Evolutionary conservation across 2,329 filamentous ascomycete genomes (phyloP).

Genomic region (Aphanocladium album): DNA sequence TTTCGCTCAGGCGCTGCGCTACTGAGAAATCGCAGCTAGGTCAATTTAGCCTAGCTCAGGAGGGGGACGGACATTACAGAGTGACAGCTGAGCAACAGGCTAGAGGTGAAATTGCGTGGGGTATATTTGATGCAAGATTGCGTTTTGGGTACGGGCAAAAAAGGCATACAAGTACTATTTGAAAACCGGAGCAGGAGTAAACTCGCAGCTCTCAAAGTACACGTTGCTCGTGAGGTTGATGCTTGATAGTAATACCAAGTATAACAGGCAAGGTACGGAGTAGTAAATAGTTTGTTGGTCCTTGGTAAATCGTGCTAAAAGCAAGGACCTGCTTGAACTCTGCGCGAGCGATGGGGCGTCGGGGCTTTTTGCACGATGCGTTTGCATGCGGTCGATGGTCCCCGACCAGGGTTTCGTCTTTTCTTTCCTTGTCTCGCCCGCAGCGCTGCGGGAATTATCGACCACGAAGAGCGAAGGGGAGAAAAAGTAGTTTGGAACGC

Average conservation of each 20-base stretch:
- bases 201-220: too few relatives aligned
- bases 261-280: too few relatives aligned
- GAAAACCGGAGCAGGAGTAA: too few relatives aligned
- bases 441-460: neutral
- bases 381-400: constrained; percentile 2
- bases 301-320: neutral
- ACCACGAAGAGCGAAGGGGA: neutral
- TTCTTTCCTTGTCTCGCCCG: too few relatives aligned
- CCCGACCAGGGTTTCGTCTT: neutral
- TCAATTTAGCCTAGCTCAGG: neutral
- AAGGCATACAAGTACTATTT: too few relatives aligned
- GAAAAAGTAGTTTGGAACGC: neutral
- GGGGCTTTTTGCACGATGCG: neutral
- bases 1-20: neutral
- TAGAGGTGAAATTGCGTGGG: constrained; percentile 10
- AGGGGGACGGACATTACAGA: constrained; percentile 3
- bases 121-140: constrained; percentile 7
- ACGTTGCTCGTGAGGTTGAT: too few relatives aligned
- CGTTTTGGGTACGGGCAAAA: neutral
- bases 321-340: neutral
- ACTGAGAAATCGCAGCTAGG: neutral
- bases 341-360: neutral
- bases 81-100: neutral
- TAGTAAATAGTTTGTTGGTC: too few relatives aligned
- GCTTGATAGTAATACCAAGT: too few relatives aligned